These are phyloP conservation scores for Globisporangium nunn DNA, from an alignment of 352 stramenopile species.

Conservation along the genomic window DNA sequence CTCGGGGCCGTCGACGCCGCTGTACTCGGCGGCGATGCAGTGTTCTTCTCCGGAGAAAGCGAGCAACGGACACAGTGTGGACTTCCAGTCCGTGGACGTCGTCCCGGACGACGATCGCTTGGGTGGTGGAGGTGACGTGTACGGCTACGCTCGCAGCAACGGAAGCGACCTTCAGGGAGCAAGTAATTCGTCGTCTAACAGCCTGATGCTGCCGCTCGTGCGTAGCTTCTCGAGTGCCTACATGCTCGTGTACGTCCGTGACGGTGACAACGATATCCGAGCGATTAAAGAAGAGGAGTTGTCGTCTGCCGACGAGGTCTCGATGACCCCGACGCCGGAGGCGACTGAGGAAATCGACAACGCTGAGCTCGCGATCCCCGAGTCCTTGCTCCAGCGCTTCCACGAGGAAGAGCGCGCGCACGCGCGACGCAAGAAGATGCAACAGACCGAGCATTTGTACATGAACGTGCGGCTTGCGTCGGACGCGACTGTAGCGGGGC, in stretches of 20 bases:
- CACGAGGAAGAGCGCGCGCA: slow-evolving; percentile 70
- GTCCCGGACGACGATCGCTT: slow-evolving; percentile 16
- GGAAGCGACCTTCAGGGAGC: slow-evolving; percentile 3
- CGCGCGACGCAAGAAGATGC: slow-evolving; percentile 61
- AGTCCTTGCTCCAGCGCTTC: slow-evolving; percentile 53
- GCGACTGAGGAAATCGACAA: not conserved
- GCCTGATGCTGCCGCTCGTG: slow-evolving; percentile 44
- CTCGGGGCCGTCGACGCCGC: slow-evolving; percentile 27
- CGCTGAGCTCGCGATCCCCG: slow-evolving; percentile 37
- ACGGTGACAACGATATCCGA: slow-evolving; percentile 64
- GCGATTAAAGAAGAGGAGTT: slow-evolving; percentile 20
- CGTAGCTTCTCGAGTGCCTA: slow-evolving; percentile 81
- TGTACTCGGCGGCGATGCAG: slow-evolving; percentile 50
- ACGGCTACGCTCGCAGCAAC: slow-evolving; percentile 33
- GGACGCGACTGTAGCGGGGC: slow-evolving; percentile 50
- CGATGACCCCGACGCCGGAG: not conserved
- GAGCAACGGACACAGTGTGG: slow-evolving; percentile 17
- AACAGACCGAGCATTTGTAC: slow-evolving; percentile 80
- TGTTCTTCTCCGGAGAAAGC: slow-evolving; percentile 38
- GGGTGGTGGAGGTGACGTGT: slow-evolving; percentile 16
- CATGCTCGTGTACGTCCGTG: slow-evolving; percentile 85
- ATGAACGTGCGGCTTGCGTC: slow-evolving; percentile 77
- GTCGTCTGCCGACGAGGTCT: not conserved
- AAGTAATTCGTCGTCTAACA: slow-evolving; percentile 12
- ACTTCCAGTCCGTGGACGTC: slow-evolving; percentile 36